phyloP scores from a whole-genome alignment of 2,329 filamentous ascomycete species.

The Cordyceps javanica region DNA sequence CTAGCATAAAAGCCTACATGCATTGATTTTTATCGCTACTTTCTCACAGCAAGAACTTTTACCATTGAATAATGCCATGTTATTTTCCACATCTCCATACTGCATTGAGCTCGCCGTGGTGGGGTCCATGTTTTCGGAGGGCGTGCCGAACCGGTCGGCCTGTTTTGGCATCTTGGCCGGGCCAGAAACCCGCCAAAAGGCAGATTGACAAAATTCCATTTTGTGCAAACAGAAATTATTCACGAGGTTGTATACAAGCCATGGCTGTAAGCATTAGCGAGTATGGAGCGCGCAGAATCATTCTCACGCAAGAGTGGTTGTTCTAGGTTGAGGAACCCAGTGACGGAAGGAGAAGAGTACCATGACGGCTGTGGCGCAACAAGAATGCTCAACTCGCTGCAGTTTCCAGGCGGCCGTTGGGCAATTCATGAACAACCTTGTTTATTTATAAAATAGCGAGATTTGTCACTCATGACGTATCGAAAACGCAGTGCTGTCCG shows the following conservation, averaged over 20 bases:
- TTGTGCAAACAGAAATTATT: neutral
- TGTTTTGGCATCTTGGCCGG: neutral
- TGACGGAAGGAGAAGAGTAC: no score
- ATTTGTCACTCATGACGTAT: neutral
- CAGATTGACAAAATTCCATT: neutral
- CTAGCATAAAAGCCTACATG: no score
- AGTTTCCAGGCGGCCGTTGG: no score
- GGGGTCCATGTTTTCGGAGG: slow-evolving; percentile 6
- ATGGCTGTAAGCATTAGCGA: neutral
- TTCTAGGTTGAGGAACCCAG: no score
- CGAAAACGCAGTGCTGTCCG: neutral
- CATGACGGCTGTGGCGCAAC: no score
- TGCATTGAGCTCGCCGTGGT: slow-evolving; percentile 7
- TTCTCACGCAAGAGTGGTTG: no score
- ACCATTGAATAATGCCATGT: neutral
- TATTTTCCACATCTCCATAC: neutral
- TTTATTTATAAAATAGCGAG: no score
- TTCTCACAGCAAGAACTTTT: no score
- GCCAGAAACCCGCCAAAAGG: neutral
- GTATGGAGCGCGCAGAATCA: no score
- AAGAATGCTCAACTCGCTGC: no score
- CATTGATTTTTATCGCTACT: no score
- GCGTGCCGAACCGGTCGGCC: neutral
- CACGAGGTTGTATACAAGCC: neutral
- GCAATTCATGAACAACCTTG: no score